Percentiles rank a stretch among this genome's conserved stretches.
Evolutionary conservation across 2,329 filamentous ascomycete genomes (phyloP).

Genomic region (Macrophomina phaseolina): DNA sequence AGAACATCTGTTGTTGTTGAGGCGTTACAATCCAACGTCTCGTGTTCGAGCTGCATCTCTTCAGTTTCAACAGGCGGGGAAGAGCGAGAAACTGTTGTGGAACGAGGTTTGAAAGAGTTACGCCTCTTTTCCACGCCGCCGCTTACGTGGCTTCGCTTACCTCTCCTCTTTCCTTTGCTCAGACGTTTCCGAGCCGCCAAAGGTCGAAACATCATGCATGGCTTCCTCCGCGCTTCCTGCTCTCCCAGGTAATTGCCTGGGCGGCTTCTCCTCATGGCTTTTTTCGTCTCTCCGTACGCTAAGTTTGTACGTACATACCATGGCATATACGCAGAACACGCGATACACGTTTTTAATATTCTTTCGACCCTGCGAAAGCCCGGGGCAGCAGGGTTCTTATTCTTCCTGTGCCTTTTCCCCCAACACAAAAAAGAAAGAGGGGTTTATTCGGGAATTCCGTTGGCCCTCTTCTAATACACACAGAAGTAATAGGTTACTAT

Average conservation of each 20-base stretch:
- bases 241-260: too few species aligned
- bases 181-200: neutral
- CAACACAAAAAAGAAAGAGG: too few species aligned
- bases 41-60: neutral
- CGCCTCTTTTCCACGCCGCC: neutral
- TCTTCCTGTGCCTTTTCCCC: too few species aligned
- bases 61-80: conserved; percentile 14
- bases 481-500: too few species aligned
- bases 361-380: too few species aligned
- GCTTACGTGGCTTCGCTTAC: neutral
- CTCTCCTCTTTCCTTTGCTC: neutral
- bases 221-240: too few species aligned
- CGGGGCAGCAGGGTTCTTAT: too few species aligned
- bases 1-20: neutral
- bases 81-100: neutral
- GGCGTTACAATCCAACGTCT: neutral
- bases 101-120: neutral
- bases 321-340: neutral
- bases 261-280: neutral
- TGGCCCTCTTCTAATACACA: too few species aligned
- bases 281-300: neutral
- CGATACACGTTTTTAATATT: neutral
- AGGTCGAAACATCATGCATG: neutral
- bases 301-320: neutral
- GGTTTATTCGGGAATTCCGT: too few species aligned